Evolutionary conservation across 768 basidiomycete species (phyloP), one percentile per base, ranked within the genome.

Genomic region (Crucibulum laeve): DNA sequence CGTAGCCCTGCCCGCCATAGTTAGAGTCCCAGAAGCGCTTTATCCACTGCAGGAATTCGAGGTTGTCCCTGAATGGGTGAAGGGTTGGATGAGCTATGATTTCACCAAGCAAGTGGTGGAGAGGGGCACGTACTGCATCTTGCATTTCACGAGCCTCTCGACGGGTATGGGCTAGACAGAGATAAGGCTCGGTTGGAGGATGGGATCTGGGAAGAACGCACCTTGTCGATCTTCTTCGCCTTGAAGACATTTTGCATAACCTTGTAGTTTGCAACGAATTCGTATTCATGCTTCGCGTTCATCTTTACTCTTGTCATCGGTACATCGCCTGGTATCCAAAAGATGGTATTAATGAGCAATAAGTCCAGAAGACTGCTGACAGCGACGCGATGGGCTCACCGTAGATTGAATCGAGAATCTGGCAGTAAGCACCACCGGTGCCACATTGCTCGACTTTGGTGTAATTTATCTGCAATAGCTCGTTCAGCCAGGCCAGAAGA

Each of bases 31-130:
- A 98, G 66, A 85, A 97, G 18, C 87, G 85, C 60, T 92, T 92
- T 56, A 91, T 77, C 95, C 95, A 99, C 65, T 99, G 96, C 44
- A 94, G 64, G 70, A 99, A 98, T 59, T 99, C 96, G 53, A 99
- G 84, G 64, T 99, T 99, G 65, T 98, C 96, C 65, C 89, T 90
- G 55, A 25, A 38, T 21, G 45, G 19, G 35, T 34, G 22, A 23
- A 24, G 28, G 18, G 35, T 44, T 24, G 25, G 44, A 44, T 26
- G 23, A 33, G 28, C 15, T 24, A 35, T 8, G 22, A 34, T 34
- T 32, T 10, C 5, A 1, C 6, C 28, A 49, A 17, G 13, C 19
- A 50, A 32, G 28, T 13, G 10, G 26, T 19, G n/a, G 17, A 30
- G 17, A 18, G 24, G 21, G 45, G 22, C 28, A 83, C 88, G 62